Percentiles rank a stretch among this genome's conserved stretches.
Evolutionary conservation across 352 stramenopile species (phyloP).

Genomic region (Globisporangium rhizosaccharum): DNA sequence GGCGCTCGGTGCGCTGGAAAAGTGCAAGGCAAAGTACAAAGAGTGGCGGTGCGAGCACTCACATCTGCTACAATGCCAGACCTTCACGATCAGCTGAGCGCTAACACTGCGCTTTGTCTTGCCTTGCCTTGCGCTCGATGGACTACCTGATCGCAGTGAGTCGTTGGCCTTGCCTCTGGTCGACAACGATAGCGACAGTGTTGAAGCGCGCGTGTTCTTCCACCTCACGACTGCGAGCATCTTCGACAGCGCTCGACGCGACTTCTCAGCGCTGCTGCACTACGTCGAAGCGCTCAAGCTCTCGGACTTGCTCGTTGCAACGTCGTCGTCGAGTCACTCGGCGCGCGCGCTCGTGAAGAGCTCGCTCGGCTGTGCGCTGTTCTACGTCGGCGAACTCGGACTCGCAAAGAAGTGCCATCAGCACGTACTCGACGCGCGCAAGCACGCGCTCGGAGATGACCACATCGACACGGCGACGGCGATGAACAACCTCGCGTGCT

Average conservation of each 20-base stretch:
- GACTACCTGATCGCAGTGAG: neutral
- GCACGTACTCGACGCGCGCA: slow-evolving; percentile 38
- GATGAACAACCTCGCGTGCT: slow-evolving; percentile 77
- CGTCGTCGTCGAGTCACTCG: slow-evolving; percentile 19
- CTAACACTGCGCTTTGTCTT: neutral
- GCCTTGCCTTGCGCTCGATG: neutral
- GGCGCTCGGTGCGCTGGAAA: slow-evolving; percentile 44
- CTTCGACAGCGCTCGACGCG: slow-evolving; percentile 43
- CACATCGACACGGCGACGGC: slow-evolving; percentile 59
- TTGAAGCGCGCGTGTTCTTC: slow-evolving; percentile 51
- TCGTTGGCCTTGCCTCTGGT: no score
- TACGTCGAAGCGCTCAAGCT: slow-evolving; percentile 49
- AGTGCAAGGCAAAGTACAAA: slow-evolving; percentile 31
- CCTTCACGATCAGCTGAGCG: neutral
- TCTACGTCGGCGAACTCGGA: slow-evolving; percentile 41
- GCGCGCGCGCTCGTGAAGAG: slow-evolving; percentile 38
- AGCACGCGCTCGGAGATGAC: slow-evolving; percentile 19
- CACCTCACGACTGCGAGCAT: slow-evolving; percentile 43
- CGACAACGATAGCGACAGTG: slow-evolving; percentile 9
- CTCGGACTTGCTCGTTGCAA: slow-evolving; percentile 19
- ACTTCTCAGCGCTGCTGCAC: slow-evolving; percentile 40
- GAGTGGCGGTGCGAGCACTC: slow-evolving; percentile 20
- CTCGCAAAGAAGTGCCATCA: slow-evolving; percentile 55
- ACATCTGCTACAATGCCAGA: neutral
- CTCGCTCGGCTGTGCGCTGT: slow-evolving; percentile 49